phyloP scores from a whole-genome alignment of 805 yeast genomes.

The Saturnispora quitensis region DNA sequence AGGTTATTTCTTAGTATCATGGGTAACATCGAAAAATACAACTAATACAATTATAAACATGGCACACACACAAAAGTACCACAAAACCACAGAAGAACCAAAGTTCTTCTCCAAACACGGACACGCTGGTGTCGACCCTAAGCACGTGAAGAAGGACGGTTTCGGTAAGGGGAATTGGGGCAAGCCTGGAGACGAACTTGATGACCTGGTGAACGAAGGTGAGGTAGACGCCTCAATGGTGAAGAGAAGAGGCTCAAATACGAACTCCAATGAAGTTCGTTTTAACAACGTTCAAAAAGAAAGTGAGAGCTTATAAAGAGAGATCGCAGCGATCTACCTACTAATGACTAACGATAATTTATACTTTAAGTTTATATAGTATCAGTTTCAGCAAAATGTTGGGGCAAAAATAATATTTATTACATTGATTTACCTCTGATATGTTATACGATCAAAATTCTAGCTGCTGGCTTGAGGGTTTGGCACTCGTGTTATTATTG shows the following conservation, averaged over 20 bases:
- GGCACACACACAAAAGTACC: slow-evolving; percentile 80
- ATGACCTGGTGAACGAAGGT: slow-evolving; percentile 51
- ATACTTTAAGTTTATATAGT: background rate
- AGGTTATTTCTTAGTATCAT: too few relatives aligned
- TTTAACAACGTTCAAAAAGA: slow-evolving; percentile 23
- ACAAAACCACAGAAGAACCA: slow-evolving; percentile 40
- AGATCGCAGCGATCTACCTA: background rate
- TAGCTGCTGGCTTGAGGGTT: background rate
- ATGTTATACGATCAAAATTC: background rate
- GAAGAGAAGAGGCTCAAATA: slow-evolving; percentile 44
- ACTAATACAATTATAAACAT: slow-evolving; percentile 24
- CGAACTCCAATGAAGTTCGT: slow-evolving; percentile 31
- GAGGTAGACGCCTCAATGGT: slow-evolving; percentile 41
- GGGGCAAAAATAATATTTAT: background rate
- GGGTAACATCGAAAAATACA: background rate
- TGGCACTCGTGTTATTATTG: background rate
- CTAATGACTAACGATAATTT: background rate
- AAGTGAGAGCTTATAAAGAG: slow-evolving; percentile 1
- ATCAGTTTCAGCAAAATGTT: background rate
- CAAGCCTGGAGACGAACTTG: slow-evolving; percentile 63
- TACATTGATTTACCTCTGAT: background rate
- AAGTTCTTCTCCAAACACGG: slow-evolving; percentile 79
- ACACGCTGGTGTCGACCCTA: slow-evolving; percentile 57
- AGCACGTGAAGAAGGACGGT: slow-evolving; percentile 72
- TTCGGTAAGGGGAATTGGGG: slow-evolving; percentile 91